These are phyloP conservation scores for Avena sativa DNA, from an alignment of 176 grass and related monocot genomes.

Conservation along the genomic window DNA sequence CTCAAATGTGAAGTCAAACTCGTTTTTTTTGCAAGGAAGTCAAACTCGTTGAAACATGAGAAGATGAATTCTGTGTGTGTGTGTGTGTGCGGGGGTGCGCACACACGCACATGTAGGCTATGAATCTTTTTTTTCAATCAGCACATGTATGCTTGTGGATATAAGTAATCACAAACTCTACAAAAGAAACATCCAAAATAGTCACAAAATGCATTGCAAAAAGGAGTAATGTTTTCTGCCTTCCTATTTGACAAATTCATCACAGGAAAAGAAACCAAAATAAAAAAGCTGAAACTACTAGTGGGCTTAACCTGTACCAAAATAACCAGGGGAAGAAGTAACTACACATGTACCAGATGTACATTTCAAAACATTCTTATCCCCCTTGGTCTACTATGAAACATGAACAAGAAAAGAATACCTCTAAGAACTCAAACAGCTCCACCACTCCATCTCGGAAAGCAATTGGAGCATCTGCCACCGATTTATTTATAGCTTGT, in stretches of 20 bases:
- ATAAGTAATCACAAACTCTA: background rate
- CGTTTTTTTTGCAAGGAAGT: background rate
- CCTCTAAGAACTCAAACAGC: constrained; percentile 94
- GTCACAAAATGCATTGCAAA: background rate
- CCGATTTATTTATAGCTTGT: constrained; percentile 80
- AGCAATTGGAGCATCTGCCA: constrained; percentile 78
- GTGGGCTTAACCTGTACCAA: background rate
- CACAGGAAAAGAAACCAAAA: background rate
- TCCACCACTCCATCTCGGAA: constrained; percentile 88
- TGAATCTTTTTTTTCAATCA: background rate
- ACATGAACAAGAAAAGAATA: constrained; percentile 39
- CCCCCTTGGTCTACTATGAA: background rate
- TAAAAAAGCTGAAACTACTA: background rate
- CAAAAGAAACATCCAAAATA: constrained; percentile 16
- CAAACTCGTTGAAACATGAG: constrained; percentile 5
- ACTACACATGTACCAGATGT: background rate
- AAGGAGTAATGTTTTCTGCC: background rate
- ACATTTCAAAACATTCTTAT: constrained; percentile 6
- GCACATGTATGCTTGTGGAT: background rate
- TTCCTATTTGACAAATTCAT: constrained; percentile 21
- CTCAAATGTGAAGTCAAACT: constrained; percentile 24
- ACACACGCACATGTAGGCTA: background rate
- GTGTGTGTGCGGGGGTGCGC: too few species aligned
- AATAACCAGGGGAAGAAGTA: constrained; percentile 1
- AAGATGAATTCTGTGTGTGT: background rate